phyloP scores from a whole-genome alignment of 441 rosid species.

The Oxalis stricta region DNA sequence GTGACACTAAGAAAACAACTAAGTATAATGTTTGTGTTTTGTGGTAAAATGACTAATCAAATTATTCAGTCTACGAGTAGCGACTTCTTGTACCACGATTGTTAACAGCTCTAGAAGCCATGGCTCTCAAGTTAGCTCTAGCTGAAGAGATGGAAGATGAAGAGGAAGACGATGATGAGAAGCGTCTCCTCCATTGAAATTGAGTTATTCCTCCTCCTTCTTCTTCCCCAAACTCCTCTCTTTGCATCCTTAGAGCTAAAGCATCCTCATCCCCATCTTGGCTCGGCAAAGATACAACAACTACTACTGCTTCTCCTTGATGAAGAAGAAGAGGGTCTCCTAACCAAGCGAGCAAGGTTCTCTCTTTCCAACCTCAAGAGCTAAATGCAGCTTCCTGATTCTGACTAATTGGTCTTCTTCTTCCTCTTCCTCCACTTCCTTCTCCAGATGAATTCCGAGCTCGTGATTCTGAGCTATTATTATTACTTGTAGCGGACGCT shows the following conservation, averaged over 20 bases:
- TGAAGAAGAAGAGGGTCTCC: too few species aligned
- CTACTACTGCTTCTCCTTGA: conserved; percentile 9
- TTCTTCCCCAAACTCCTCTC: conserved; percentile 70
- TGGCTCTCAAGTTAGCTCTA: conserved; percentile 76
- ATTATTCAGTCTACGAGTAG: conserved; percentile 9
- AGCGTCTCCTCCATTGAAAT: too few species aligned
- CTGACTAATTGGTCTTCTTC: conserved; percentile 17
- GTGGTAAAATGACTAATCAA: too few species aligned
- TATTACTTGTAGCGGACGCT: conserved; percentile 12
- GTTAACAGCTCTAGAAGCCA: conserved; percentile 88
- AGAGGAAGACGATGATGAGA: too few species aligned
- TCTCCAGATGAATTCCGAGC: conserved; percentile 1
- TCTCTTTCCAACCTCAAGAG: conserved; percentile 30
- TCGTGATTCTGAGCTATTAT: conserved; percentile 17
- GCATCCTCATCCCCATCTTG: conserved; percentile 58
- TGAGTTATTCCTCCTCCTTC: conserved; percentile 22
- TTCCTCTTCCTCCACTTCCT: conserved; percentile 17
- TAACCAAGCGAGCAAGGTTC: conserved; percentile 21
- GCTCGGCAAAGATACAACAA: conserved; percentile 14
- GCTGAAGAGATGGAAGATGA: conserved; percentile 33
- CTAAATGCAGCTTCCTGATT: conserved; percentile 20
- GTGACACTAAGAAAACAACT: too few species aligned
- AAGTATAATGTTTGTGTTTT: too few species aligned
- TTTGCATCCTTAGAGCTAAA: conserved; percentile 65
- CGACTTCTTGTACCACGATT: conserved; percentile 28